These are phyloP conservation scores for Hortaea sp. DNA, from an alignment of 2,329 filamentous ascomycete genomes.

Conservation along the genomic window DNA sequence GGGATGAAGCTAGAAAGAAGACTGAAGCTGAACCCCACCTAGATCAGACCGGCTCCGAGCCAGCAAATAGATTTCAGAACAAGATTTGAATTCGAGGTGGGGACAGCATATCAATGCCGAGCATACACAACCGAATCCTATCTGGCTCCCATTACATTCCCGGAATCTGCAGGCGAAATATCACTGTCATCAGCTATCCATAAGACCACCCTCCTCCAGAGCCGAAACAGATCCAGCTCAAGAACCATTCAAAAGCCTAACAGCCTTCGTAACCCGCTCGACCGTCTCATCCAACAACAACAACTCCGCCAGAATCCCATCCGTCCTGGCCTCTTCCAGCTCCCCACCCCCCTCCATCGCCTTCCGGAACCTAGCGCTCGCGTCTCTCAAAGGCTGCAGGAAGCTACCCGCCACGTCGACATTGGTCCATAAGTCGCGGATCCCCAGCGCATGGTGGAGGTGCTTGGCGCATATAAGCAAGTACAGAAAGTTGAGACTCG, in stretches of 20 bases:
- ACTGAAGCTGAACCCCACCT: too few relatives aligned
- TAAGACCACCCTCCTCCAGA: too few relatives aligned
- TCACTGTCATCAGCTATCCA: too few relatives aligned
- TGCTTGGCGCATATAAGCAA: slow-evolving; percentile 41
- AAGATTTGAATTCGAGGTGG: too few relatives aligned
- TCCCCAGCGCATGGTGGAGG: slow-evolving; percentile 37
- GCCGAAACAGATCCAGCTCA: background rate
- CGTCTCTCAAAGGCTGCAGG: slow-evolving; percentile 32
- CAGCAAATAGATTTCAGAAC: too few relatives aligned
- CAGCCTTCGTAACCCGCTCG: slow-evolving; percentile 21
- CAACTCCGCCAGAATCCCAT: slow-evolving; percentile 25
- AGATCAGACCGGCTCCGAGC: too few relatives aligned
- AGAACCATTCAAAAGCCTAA: slow-evolving; percentile 17
- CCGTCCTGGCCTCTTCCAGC: slow-evolving; percentile 27
- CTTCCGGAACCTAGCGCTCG: slow-evolving; percentile 26
- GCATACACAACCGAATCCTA: too few relatives aligned
- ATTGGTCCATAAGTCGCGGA: slow-evolving; percentile 33
- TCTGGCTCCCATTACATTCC: too few relatives aligned
- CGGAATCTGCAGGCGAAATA: too few relatives aligned
- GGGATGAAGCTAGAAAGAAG: too few relatives aligned
- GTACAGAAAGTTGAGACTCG: slow-evolving; percentile 50
- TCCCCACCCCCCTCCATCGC: slow-evolving; percentile 27
- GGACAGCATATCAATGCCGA: too few relatives aligned
- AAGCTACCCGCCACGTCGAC: slow-evolving; percentile 34
- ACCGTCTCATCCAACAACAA: slow-evolving; percentile 23